Percentiles rank a stretch among this genome's conserved stretches.
phyloP scores from a whole-genome alignment of 2,329 filamentous ascomycete genomes.

The Xylariaceae sp. region DNA sequence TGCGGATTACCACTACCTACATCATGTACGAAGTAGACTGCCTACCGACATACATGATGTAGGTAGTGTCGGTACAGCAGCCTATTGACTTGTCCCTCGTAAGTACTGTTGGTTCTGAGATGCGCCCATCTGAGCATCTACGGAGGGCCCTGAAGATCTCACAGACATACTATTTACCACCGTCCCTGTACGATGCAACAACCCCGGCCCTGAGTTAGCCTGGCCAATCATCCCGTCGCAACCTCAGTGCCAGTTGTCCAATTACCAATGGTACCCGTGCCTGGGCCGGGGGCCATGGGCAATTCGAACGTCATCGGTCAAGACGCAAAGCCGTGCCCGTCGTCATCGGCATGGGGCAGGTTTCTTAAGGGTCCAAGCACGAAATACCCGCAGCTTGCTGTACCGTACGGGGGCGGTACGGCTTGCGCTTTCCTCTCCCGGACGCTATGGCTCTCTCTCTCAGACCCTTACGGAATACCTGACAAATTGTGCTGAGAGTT shows the following conservation, averaged over 20 bases:
- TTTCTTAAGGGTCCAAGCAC: not conserved
- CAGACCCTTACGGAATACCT: not conserved
- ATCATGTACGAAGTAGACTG: no score
- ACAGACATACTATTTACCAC: constrained; percentile 23
- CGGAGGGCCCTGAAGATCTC: not conserved
- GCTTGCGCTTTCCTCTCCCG: not conserved
- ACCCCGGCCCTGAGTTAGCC: constrained; percentile 19
- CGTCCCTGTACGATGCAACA: constrained; percentile 19
- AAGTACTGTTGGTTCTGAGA: not conserved
- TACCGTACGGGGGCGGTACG: not conserved
- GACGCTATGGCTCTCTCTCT: not conserved
- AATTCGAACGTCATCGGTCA: constrained; percentile 26
- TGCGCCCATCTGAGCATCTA: not conserved
- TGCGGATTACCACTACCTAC: not conserved
- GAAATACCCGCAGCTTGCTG: not conserved
- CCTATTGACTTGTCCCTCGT: not conserved
- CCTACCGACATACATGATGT: no score
- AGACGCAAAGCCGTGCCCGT: constrained; percentile 24
- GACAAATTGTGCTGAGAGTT: not conserved
- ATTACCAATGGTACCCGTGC: constrained; percentile 20
- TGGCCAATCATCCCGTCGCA: constrained; percentile 20
- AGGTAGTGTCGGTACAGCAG: no score
- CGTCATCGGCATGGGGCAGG: constrained; percentile 19
- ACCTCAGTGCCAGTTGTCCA: constrained; percentile 17
- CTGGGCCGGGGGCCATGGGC: constrained; percentile 17